Evolutionary conservation across 2,329 filamentous ascomycete genomes (phyloP), one percentile per base, ranked within the genome.

Genomic region (Scleromitrula shiraiana): DNA sequence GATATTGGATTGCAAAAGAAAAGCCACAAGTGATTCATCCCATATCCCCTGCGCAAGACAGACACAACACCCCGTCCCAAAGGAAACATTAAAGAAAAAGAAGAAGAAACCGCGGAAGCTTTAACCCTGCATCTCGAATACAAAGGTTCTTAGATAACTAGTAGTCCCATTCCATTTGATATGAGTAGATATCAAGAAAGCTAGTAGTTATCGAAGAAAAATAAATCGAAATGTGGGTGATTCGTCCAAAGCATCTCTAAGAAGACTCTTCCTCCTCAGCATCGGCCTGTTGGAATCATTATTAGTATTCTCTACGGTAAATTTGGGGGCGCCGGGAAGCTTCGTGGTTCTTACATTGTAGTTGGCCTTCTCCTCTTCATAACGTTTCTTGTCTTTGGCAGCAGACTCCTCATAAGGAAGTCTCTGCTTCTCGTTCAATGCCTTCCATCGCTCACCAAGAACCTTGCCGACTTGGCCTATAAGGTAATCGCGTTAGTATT

Each of bases 381-480:
- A 98, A 54, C 93, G 85, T 84, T 97, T 95, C 88, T 97, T 98
- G 74, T 98, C 93, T 56, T 84, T 77, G 44, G 86, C 88, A 66
- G 93, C 93, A 84, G 97, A 97, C 68, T 88, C 86, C 73, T 97
- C 91, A 65, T 97, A 98, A 9, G 93, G 93, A 55, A 77, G 74
- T 63, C 91, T 89, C 71, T 97, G 88, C 78, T 93, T 88, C 61
- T 95, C 88, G 70, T 80, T 87, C 57, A 98, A 78, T 52, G 83
- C 86, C 88, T 98, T 98, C 93, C 93, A 98, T 75, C 86, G 85
- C 80, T 96, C 90, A 72, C 93, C 93, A 53, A 98, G 88, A 64
- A 93, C 78, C 81, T 97, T 97, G 74, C 93, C 93, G 64, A 98
- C 91, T 72, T 97, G 90, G 64, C 88, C 85, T 88, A 59, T 46